Evolutionary conservation across 1,284 basidiomycete genomes (phyloP).

Genomic region (Ceratobasidium sp.): DNA sequence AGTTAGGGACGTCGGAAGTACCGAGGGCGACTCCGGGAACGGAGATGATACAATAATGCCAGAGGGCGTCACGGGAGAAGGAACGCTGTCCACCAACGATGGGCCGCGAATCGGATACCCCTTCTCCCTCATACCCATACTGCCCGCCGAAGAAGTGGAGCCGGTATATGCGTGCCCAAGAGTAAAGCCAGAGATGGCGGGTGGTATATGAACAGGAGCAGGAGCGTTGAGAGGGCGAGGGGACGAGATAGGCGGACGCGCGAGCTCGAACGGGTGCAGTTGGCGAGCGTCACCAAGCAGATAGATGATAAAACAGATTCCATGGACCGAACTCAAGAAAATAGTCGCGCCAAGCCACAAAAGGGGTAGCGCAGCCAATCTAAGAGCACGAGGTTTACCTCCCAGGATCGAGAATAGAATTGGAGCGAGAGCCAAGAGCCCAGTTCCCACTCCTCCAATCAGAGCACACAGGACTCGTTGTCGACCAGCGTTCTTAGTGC

Average conservation of each 20-base stretch:
- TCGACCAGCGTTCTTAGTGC: slow-evolving; percentile 44
- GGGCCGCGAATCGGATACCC: slow-evolving; percentile 7
- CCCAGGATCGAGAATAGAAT: slow-evolving; percentile 36
- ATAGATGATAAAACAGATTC: slow-evolving; percentile 46
- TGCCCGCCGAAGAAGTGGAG: slow-evolving; percentile 9
- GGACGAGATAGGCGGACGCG: slow-evolving; percentile 40
- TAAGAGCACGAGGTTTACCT: slow-evolving; percentile 25
- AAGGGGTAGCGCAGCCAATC: slow-evolving; percentile 42
- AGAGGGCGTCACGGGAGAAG: slow-evolving; percentile 9
- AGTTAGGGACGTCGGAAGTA: not conserved
- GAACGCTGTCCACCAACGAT: not conserved
- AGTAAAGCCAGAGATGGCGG: slow-evolving; percentile 26
- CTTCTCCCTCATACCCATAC: slow-evolving; percentile 10
- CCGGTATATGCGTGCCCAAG: slow-evolving; percentile 33
- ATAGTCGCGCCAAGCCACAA: slow-evolving; percentile 43
- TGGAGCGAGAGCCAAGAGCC: slow-evolving; percentile 30
- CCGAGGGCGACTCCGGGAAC: slow-evolving; percentile 28
- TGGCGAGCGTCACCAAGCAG: slow-evolving; percentile 46
- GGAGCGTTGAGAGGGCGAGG: slow-evolving; percentile 19
- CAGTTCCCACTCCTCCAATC: slow-evolving; percentile 40
- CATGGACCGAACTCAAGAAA: slow-evolving; percentile 43
- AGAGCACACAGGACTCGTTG: slow-evolving; percentile 45
- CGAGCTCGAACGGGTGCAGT: slow-evolving; percentile 46
- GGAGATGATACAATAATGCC: slow-evolving; percentile 35
- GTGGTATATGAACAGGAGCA: slow-evolving; percentile 26